Evolutionary conservation across 2,329 filamentous ascomycete species (phyloP).

Genomic region (Calonectria pseudoturangicola): DNA sequence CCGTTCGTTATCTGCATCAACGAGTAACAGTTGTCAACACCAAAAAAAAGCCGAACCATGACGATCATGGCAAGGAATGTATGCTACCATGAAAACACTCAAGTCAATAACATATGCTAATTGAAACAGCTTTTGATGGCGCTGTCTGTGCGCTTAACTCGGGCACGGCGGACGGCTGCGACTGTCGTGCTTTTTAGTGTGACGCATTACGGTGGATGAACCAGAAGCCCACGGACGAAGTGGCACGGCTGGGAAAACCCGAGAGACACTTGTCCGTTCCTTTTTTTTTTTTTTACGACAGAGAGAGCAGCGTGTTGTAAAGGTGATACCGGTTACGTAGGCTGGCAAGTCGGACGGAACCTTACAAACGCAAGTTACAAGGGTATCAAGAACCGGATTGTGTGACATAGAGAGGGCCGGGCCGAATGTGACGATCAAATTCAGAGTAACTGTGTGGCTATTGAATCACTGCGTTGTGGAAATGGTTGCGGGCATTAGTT

Average conservation of each 20-base stretch:
- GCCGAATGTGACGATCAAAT: constrained; percentile 31
- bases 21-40: background rate
- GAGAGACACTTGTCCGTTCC: background rate
- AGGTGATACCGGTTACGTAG: constrained; percentile 10
- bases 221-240: background rate
- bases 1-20: background rate
- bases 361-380: background rate
- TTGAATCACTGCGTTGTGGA: background rate
- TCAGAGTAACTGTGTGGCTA: background rate
- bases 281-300: too few relatives aligned
- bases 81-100: too few relatives aligned
- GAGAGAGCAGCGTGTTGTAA: too few relatives aligned
- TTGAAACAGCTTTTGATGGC: background rate
- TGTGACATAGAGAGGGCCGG: constrained; percentile 30
- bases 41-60: background rate
- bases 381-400: constrained; percentile 25
- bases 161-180: background rate
- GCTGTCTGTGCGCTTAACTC: background rate
- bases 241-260: background rate
- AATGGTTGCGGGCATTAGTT: background rate
- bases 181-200: background rate
- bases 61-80: background rate
- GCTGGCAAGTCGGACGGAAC: constrained; percentile 13
- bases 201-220: background rate
- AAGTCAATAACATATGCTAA: background rate